phyloP scores from a whole-genome alignment of 192 early-diverging fungal species.

The Backusella morwellensis region DNA sequence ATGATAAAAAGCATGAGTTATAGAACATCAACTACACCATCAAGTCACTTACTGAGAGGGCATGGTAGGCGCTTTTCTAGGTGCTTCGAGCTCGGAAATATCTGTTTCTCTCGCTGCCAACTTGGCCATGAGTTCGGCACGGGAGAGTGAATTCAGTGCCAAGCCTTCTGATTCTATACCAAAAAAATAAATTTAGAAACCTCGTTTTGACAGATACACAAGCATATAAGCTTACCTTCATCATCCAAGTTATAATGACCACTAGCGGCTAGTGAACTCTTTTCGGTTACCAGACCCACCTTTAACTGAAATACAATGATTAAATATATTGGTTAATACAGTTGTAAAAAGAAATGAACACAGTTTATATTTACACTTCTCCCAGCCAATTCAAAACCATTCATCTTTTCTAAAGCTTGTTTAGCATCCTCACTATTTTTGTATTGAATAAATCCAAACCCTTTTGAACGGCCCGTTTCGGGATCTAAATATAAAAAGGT shows the following conservation, averaged over 20 bases:
- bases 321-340: not conserved
- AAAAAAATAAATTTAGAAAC: not conserved
- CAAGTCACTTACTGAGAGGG: slow-evolving; percentile 8
- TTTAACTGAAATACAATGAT: slow-evolving; percentile 53
- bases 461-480: slow-evolving; percentile 68
- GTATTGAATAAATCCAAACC: slow-evolving; percentile 74
- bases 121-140: slow-evolving; percentile 82
- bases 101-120: slow-evolving; percentile 59
- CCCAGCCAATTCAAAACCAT: slow-evolving; percentile 81
- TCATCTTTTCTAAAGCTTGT: slow-evolving; percentile 77
- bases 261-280: slow-evolving; percentile 33
- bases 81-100: slow-evolving; percentile 38
- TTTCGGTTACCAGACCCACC: slow-evolving; percentile 74
- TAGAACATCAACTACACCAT: not conserved
- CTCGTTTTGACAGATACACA: not conserved
- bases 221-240: slow-evolving; percentile 33
- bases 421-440: slow-evolving; percentile 69
- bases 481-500: slow-evolving; percentile 30
- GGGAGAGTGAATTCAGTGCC: slow-evolving; percentile 63
- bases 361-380: slow-evolving; percentile 44
- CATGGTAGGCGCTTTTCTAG: slow-evolving; percentile 1
- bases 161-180: slow-evolving; percentile 55
- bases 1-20: slow-evolving; percentile 7
- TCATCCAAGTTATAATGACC: slow-evolving; percentile 46
- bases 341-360: not conserved